Evolutionary conservation across 495 filamentous ascomycete species (phyloP), one percentile per base, ranked within the genome.

Genomic region (Hyaloscypha bicolor): DNA sequence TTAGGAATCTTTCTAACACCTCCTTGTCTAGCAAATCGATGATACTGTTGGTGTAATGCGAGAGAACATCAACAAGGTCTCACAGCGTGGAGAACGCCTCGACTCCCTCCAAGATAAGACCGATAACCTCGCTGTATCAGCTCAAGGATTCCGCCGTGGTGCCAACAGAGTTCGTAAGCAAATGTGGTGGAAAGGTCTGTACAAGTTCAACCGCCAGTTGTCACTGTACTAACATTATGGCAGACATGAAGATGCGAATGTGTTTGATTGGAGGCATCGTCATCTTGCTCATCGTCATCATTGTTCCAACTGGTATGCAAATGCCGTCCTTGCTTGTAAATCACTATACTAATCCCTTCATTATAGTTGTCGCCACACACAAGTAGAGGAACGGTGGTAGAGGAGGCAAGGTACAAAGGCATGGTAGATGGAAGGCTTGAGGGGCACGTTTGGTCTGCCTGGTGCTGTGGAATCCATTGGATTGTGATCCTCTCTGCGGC

Each of bases 161-260:
- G 95, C 95, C 73, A 98, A 97, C 81, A 85, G 92, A 70, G 94
- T 98, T 65, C 87, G 94, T 72, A 98, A 97, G 86, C 83, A 93
- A 76, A 72, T 72, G 82, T 85, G 83, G 83, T 86, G 82, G 82
- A 85, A 86, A 73, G 78, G 77, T 69, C 63, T 74, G 61, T 39
- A 2, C 19, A 22, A 31, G 16, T 56, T n/a, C 53, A 29, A 6
- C 9, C 14, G 11, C 14, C 53, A 33, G 25, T 56, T 42, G n/a
- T 11, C 25, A 2, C 25, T n/a, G 19, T 37, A 55, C 6, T 55
- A 29, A 42, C 5, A n/a, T 39, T 16, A 39, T 91, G 88, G 91
- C 91, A 94, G 86, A 99, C 78, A 97, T 98, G 93, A 97, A 97
- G 86, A 99, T 98, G 95, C 88, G 94, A 74, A 95, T 97, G 81